A percentile compares a stretch with the other conserved stretches of the same genome.
Conservation (phyloP, 345 rosid species). For the Citrus australasica region DNA sequence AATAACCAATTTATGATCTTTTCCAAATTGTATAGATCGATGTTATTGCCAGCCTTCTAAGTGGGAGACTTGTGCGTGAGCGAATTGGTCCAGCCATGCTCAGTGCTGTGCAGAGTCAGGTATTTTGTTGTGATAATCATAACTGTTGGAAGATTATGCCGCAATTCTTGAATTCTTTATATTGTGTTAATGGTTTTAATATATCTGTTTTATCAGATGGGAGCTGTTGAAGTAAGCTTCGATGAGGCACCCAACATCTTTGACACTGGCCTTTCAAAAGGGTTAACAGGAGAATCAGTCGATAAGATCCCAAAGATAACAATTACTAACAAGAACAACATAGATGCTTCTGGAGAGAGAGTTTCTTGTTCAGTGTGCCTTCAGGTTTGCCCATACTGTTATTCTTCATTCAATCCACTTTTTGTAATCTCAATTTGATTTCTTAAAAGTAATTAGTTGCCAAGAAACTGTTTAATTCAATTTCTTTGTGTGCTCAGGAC, state of each 20-base stretch:
- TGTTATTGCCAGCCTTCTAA: constrained; percentile 94
- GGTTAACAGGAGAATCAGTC: constrained; percentile 73
- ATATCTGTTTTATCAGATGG: constrained; percentile 55
- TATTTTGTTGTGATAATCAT: constrained; percentile 16
- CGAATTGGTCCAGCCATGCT: constrained; percentile 99
- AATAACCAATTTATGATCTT: constrained; percentile 9
- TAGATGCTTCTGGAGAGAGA: constrained; percentile 76
- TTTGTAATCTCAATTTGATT: not conserved
- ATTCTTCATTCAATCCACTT: not conserved
- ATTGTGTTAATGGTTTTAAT: constrained; percentile 10
- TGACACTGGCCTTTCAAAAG: constrained; percentile 75
- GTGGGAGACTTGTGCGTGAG: constrained; percentile 97
- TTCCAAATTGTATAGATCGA: constrained; percentile 61
- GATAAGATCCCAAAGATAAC: constrained; percentile 80
- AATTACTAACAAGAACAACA: constrained; percentile 55
- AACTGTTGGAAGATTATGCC: not conserved
- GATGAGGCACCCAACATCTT: constrained; percentile 84
- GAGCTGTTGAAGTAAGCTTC: constrained; percentile 73
- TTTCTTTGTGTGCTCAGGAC: constrained; percentile 50
- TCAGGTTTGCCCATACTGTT: constrained; percentile 52
- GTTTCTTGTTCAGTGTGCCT: constrained; percentile 94
- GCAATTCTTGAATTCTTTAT: not conserved
- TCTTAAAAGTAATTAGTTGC: too few species aligned
- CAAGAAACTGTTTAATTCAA: constrained; percentile 4
- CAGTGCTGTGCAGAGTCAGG: constrained; percentile 99